A percentile compares a stretch with the other conserved stretches of the same genome.
phyloP scores from a whole-genome alignment of 192 early-diverging fungal genomes.

The Pilaira anomala region DNA sequence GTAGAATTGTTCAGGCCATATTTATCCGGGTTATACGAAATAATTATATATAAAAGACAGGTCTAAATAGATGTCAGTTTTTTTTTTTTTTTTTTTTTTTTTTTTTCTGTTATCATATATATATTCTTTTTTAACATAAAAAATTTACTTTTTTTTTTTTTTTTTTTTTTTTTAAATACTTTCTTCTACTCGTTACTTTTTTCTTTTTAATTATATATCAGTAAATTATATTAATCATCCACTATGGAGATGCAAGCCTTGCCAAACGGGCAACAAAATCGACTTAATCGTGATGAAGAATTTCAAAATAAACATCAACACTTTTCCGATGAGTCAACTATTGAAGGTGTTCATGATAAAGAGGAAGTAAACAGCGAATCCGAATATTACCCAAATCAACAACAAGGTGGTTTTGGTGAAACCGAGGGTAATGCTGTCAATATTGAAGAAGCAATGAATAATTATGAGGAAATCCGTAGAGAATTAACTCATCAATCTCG shows the following conservation, averaged over 20 bases:
- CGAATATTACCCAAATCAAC: background rate
- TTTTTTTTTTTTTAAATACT: background rate
- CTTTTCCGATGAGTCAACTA: slow-evolving; percentile 5
- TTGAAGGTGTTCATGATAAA: slow-evolving; percentile 13
- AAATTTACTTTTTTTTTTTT: background rate
- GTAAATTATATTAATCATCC: too few relatives aligned
- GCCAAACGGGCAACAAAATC: slow-evolving; percentile 6
- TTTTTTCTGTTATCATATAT: slow-evolving; percentile 1
- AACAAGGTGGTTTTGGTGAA: slow-evolving; percentile 30
- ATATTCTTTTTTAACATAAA: background rate
- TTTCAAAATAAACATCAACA: background rate
- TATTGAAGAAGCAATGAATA: slow-evolving; percentile 24
- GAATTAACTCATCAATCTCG: slow-evolving; percentile 31
- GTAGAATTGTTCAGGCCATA: slow-evolving; percentile 17
- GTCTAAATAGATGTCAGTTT: background rate
- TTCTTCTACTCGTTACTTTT: background rate
- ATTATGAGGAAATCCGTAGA: slow-evolving; percentile 27
- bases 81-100: slow-evolving; percentile 7
- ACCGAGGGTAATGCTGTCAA: slow-evolving; percentile 32
- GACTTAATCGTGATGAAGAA: background rate
- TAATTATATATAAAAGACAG: background rate
- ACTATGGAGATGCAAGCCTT: slow-evolving; percentile 16
- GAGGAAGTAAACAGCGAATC: slow-evolving; percentile 11
- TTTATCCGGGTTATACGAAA: background rate
- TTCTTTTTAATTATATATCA: background rate